Percentiles rank a stretch among this genome's conserved stretches.
Evolutionary conservation across 2,329 filamentous ascomycete species (phyloP).

Genomic region (Venturia carpophila): DNA sequence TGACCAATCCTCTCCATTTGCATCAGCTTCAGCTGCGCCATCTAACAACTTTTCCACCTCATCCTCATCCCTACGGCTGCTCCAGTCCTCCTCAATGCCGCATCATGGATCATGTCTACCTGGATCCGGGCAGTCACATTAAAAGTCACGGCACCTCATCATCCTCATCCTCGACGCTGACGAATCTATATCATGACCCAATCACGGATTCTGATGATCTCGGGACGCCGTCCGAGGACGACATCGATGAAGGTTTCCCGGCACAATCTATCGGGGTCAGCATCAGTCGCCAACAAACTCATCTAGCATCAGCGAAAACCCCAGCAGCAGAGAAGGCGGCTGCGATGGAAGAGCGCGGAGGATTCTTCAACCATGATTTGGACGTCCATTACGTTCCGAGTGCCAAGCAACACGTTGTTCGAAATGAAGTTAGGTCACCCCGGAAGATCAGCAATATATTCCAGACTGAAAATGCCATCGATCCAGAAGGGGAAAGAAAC

Average conservation of each 20-base stretch:
- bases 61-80: not conserved
- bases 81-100: not conserved
- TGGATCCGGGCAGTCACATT: not conserved
- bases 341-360: conserved; percentile 40
- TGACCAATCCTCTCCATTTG: not conserved
- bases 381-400: conserved; percentile 21
- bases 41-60: not conserved
- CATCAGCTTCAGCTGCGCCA: not conserved
- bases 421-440: conserved; percentile 1
- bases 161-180: not conserved
- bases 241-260: not conserved
- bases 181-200: not conserved
- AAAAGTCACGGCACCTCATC: not conserved
- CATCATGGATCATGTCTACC: not conserved
- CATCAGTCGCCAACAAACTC: conserved; percentile 50
- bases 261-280: conserved; percentile 43
- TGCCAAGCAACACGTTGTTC: conserved; percentile 19
- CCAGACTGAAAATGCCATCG: not conserved
- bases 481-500: not conserved
- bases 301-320: conserved; percentile 48
- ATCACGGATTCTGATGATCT: conserved; percentile 1
- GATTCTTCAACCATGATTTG: conserved; percentile 20
- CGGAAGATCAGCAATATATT: not conserved
- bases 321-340: conserved; percentile 53
- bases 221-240: not conserved